A percentile compares a stretch with the other conserved stretches of the same genome.
Evolutionary conservation across 345 rosid genomes (phyloP).

Genomic region (Euphorbia peplus): DNA sequence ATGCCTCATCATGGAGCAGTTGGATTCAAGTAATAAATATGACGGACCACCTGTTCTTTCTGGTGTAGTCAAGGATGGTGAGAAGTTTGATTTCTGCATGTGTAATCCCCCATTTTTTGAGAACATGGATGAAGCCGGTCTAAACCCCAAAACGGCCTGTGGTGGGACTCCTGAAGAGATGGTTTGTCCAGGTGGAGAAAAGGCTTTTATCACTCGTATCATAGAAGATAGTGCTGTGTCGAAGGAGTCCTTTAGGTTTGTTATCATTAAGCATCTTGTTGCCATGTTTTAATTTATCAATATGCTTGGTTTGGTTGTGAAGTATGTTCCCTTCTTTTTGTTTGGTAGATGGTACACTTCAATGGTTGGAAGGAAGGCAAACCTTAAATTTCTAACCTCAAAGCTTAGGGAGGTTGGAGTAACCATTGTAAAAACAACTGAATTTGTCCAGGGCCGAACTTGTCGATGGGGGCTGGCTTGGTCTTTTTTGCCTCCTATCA

Average conservation of each 20-base stretch:
- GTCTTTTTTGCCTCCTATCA: slow-evolving; percentile 68
- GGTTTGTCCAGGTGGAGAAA: slow-evolving; percentile 98
- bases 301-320: background rate
- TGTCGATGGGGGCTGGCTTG: slow-evolving; percentile 94
- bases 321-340: background rate
- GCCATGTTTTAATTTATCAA: background rate
- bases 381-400: slow-evolving; percentile 62
- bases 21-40: slow-evolving; percentile 32
- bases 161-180: slow-evolving; percentile 83
- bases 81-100: slow-evolving; percentile 92
- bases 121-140: slow-evolving; percentile 71
- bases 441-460: slow-evolving; percentile 88
- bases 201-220: slow-evolving; percentile 65
- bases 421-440: slow-evolving; percentile 78
- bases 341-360: slow-evolving; percentile 77
- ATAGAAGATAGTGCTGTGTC: slow-evolving; percentile 69
- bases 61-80: slow-evolving; percentile 62
- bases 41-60: slow-evolving; percentile 51
- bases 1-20: no score
- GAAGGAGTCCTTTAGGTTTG: slow-evolving; percentile 60
- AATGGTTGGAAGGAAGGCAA: slow-evolving; percentile 86
- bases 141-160: slow-evolving; percentile 86
- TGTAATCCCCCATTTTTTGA: slow-evolving; percentile 96
- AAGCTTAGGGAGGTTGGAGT: slow-evolving; percentile 72
- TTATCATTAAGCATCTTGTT: background rate